Percentiles rank a stretch among this genome's conserved stretches.
phyloP scores from a whole-genome alignment of 192 early-diverging fungal species.

The Blastocladiella britannica region DNA sequence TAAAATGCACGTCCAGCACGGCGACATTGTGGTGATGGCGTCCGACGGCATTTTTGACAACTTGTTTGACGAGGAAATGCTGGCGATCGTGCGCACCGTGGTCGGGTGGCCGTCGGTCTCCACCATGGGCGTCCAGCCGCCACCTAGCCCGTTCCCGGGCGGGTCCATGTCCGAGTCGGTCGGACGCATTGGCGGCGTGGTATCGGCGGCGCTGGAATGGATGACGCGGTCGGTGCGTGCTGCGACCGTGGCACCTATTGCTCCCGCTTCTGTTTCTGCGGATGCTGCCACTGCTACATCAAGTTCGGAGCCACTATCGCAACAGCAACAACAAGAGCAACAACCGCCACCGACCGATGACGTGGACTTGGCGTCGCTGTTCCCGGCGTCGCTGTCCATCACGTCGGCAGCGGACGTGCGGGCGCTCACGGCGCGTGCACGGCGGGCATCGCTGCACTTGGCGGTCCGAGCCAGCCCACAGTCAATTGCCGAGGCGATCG shows the following conservation, averaged over 20 bases:
- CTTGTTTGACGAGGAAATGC: slow-evolving; percentile 89
- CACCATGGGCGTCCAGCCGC: background rate
- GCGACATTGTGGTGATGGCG: slow-evolving; percentile 81
- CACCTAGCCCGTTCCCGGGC: background rate
- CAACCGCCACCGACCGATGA: background rate
- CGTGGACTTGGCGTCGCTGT: background rate
- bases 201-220: background rate
- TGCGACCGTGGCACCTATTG: background rate
- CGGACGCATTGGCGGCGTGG: background rate
- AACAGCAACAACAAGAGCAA: too few relatives aligned
- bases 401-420: background rate
- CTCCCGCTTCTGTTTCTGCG: too few relatives aligned
- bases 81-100: slow-evolving; percentile 53
- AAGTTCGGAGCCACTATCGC: too few relatives aligned
- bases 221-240: background rate
- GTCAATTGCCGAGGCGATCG: slow-evolving; percentile 55
- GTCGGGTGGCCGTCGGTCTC: slow-evolving; percentile 6
- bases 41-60: slow-evolving; percentile 95
- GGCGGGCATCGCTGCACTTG: too few relatives aligned
- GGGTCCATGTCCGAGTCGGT: background rate
- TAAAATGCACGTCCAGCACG: slow-evolving; percentile 63
- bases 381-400: background rate
- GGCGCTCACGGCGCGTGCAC: too few relatives aligned
- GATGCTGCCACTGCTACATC: too few relatives aligned
- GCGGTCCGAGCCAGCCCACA: too few relatives aligned